A percentile compares a stretch with the other conserved stretches of the same genome.
Conservation (phyloP, 2,329 filamentous ascomycete species). For the Colletotrichum gloeosporioides region DNA sequence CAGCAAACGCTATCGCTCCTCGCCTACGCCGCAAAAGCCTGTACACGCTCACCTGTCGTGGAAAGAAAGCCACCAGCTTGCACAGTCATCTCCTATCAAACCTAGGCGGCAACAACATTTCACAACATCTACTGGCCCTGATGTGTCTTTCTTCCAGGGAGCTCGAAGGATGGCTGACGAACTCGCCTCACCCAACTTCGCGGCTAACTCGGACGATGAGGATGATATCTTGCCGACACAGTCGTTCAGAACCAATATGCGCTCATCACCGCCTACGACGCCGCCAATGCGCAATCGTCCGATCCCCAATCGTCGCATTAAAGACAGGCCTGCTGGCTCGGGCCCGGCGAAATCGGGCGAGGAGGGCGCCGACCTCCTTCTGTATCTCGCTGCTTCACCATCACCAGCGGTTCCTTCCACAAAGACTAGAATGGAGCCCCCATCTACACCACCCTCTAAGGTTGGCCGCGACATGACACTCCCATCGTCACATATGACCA, state of each 20-base stretch:
- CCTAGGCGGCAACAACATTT: constrained; percentile 77
- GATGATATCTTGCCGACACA: constrained; percentile 80
- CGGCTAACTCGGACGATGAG: constrained; percentile 76
- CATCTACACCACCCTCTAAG: constrained; percentile 78
- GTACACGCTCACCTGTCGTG: constrained; percentile 65
- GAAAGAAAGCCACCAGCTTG: constrained; percentile 78
- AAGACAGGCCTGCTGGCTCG: constrained; percentile 47
- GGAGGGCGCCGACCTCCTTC: constrained; percentile 80
- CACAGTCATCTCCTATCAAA: constrained; percentile 88
- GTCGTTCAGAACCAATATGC: constrained; percentile 72
- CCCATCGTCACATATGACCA: constrained; percentile 89
- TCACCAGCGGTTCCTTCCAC: constrained; percentile 73
- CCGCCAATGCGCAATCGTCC: constrained; percentile 70
- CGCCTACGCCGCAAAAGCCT: constrained; percentile 66
- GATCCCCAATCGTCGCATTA: constrained; percentile 51
- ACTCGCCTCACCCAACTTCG: constrained; percentile 64
- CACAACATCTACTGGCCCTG: constrained; percentile 71
- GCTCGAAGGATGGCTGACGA: constrained; percentile 71
- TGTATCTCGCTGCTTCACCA: constrained; percentile 90
- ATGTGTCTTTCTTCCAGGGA: constrained; percentile 80
- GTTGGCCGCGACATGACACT: constrained; percentile 66
- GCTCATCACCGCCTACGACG: constrained; percentile 84
- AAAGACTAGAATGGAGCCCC: constrained; percentile 66
- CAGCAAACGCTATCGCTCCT: constrained; percentile 73
- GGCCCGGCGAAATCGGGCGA: constrained; percentile 68